phyloP scores from a whole-genome alignment of 108 stramenopile genomes.

The Craspedostauros australis region DNA sequence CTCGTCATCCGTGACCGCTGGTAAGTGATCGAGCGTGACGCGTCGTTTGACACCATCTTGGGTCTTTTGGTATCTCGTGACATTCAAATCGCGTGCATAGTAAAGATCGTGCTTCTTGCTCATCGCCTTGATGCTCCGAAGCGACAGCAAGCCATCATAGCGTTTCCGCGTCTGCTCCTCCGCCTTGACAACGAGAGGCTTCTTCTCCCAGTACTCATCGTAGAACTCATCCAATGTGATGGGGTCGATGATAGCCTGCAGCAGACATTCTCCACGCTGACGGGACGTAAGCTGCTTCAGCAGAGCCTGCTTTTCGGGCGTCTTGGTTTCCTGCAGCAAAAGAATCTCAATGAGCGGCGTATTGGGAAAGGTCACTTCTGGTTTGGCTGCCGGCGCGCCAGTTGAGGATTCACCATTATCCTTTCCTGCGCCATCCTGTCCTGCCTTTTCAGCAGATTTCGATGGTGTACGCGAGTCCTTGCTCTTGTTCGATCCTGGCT shows the following conservation, averaged over 20 bases:
- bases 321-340: conserved; percentile 3
- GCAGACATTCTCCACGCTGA: conserved; percentile 50
- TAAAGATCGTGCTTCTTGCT: conserved; percentile 47
- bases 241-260: conserved; percentile 61
- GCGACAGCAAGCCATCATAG: conserved; percentile 57
- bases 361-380: conserved; percentile 1
- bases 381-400: neutral
- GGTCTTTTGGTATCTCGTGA: conserved; percentile 75
- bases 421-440: conserved; percentile 8
- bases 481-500: too few species aligned
- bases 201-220: conserved; percentile 72
- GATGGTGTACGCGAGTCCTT: too few species aligned
- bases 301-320: conserved; percentile 15
- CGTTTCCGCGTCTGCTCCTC: conserved; percentile 18
- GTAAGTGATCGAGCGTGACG: conserved; percentile 61
- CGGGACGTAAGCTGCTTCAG: conserved; percentile 40
- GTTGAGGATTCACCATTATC: conserved; percentile 11
- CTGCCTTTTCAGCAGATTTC: too few species aligned
- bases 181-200: conserved; percentile 56
- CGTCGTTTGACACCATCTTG: conserved; percentile 73
- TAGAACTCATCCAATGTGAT: conserved; percentile 65
- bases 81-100: conserved; percentile 89
- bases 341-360: conserved; percentile 27
- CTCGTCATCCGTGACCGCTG: conserved; percentile 18
- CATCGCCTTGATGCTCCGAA: conserved; percentile 44